Conservation (phyloP, 495 filamentous ascomycete species). For the Aspergillus diversus region DNA sequence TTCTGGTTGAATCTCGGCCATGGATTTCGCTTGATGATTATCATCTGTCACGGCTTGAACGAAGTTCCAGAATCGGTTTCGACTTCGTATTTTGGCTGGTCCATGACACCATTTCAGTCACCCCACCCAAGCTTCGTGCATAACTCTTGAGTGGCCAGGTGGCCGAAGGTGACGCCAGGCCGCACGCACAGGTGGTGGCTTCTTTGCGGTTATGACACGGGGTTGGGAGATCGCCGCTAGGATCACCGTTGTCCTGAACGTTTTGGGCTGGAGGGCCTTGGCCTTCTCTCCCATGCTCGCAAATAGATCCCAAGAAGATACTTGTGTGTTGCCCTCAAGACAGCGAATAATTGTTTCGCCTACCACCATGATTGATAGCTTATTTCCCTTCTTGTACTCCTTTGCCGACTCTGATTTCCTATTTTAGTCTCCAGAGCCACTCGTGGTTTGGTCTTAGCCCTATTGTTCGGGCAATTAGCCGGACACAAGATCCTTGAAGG, state of each 20-base stretch:
- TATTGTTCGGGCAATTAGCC: background rate
- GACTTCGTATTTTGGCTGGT: slow-evolving; percentile 22
- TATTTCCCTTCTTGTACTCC: background rate
- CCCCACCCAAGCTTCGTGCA: slow-evolving; percentile 28
- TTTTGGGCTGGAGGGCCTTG: slow-evolving; percentile 21
- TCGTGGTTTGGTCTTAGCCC: background rate
- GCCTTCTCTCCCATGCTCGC: background rate
- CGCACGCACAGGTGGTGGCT: slow-evolving; percentile 20
- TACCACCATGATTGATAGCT: background rate
- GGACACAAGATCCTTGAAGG: background rate
- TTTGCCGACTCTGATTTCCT: background rate
- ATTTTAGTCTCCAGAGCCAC: background rate
- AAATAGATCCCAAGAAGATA: background rate
- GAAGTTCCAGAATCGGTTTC: slow-evolving; percentile 15
- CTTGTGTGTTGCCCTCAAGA: background rate
- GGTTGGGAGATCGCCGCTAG: slow-evolving; percentile 43
- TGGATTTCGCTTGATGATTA: background rate
- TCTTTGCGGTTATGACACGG: slow-evolving; percentile 21
- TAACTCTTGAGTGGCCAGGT: slow-evolving; percentile 13
- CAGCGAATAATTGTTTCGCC: background rate
- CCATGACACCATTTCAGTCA: slow-evolving; percentile 15
- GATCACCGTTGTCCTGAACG: slow-evolving; percentile 33
- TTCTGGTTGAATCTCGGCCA: background rate
- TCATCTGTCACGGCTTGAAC: background rate
- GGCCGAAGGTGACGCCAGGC: slow-evolving; percentile 17